phyloP scores from a whole-genome alignment of 352 stramenopile species.

The Phytophthora quininea region DNA sequence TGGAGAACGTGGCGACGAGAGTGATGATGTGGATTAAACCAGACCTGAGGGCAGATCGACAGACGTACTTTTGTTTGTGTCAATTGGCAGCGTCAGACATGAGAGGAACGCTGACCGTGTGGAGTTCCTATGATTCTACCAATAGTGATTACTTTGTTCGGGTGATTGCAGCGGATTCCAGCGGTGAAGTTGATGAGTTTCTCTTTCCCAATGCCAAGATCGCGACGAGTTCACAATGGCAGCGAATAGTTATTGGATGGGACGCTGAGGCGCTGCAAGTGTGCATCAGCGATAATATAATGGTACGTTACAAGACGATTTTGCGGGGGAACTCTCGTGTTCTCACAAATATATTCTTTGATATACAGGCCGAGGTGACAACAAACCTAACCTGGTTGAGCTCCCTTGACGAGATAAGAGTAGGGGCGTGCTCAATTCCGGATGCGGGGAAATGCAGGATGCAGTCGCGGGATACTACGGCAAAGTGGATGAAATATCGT shows the following conservation, averaged over 20 bases:
- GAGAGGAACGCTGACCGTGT: conserved; percentile 11
- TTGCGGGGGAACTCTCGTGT: no score
- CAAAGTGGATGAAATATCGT: conserved; percentile 40
- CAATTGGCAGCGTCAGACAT: conserved; percentile 5
- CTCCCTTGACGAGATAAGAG: conserved; percentile 7
- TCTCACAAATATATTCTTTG: no score
- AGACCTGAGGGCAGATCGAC: neutral
- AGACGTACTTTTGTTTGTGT: conserved; percentile 18
- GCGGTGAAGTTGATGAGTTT: neutral
- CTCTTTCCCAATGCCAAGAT: conserved; percentile 7
- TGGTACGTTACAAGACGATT: neutral
- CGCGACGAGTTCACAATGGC: neutral
- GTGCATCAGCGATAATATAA: conserved; percentile 1
- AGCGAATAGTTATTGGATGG: conserved; percentile 5
- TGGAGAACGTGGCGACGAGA: neutral
- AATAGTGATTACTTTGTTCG: neutral
- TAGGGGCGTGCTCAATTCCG: conserved; percentile 21
- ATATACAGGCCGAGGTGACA: conserved; percentile 1
- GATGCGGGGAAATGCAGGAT: neutral
- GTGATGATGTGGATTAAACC: conserved; percentile 22
- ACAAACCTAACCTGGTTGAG: neutral
- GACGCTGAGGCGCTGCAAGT: neutral
- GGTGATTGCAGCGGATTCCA: neutral
- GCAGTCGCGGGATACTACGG: conserved; percentile 25
- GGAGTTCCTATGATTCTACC: conserved; percentile 9